A percentile compares a stretch with the other conserved stretches of the same genome.
phyloP scores from a whole-genome alignment of 257 asterid genomes.

The Voacanga thouarsii region DNA sequence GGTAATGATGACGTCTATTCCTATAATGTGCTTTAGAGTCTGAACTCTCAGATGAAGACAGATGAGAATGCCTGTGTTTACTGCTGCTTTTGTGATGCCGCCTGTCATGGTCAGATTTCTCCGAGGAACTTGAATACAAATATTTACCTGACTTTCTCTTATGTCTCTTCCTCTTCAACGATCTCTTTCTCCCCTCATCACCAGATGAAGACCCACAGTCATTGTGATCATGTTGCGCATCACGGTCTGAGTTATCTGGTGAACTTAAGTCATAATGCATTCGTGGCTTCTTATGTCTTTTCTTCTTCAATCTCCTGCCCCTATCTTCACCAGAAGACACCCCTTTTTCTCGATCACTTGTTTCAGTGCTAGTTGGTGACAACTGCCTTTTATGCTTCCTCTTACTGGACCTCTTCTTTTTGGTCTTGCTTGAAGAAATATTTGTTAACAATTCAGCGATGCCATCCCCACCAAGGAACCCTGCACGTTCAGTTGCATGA shows the following conservation, averaged over 20 bases:
- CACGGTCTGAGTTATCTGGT: slow-evolving; percentile 42
- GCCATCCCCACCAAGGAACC: slow-evolving; percentile 65
- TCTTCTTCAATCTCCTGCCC: slow-evolving; percentile 41
- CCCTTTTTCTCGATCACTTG: slow-evolving; percentile 29
- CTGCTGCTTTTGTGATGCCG: slow-evolving; percentile 38
- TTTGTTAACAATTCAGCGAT: slow-evolving; percentile 70
- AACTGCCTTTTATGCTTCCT: slow-evolving; percentile 49
- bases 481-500: slow-evolving; percentile 32
- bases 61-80: slow-evolving; percentile 28
- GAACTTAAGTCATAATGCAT: slow-evolving; percentile 32
- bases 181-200: slow-evolving; percentile 38
- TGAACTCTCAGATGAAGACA: slow-evolving; percentile 34
- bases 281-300: slow-evolving; percentile 36
- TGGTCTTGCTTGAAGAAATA: slow-evolving; percentile 49
- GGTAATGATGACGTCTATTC: slow-evolving; percentile 2
- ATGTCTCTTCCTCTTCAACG: slow-evolving; percentile 34
- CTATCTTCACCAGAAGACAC: slow-evolving; percentile 37
- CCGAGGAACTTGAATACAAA: slow-evolving; percentile 21
- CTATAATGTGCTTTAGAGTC: slow-evolving; percentile 22
- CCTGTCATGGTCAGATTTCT: background rate
- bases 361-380: slow-evolving; percentile 29
- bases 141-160: slow-evolving; percentile 45
- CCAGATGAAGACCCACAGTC: slow-evolving; percentile 38
- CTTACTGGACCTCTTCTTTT: slow-evolving; percentile 45
- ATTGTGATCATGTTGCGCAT: slow-evolving; percentile 15